Evolutionary conservation across 1,284 basidiomycete genomes (phyloP).

Genomic region (Ganoderma boninense): DNA sequence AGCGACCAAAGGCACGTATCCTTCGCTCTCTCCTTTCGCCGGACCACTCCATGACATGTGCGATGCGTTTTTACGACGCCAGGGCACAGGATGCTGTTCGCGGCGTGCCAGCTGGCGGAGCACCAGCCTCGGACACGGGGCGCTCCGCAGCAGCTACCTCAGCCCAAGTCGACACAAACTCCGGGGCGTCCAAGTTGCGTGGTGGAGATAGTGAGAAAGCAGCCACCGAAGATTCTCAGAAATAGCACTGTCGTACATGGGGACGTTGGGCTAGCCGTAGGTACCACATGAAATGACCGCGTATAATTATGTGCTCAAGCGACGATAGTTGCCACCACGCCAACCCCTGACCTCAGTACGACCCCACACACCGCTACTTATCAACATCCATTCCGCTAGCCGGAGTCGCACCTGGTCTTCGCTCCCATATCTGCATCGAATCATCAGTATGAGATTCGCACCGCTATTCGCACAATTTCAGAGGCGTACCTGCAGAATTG

Average conservation of each 20-base stretch:
- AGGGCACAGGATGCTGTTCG: constrained; percentile 7
- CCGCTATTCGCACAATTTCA: constrained; percentile 3
- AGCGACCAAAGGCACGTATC: constrained; percentile 20
- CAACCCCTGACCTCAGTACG: neutral
- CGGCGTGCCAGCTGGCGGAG: constrained; percentile 8
- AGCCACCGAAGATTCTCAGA: neutral
- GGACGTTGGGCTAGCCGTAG: neutral
- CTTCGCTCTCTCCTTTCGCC: constrained; percentile 8
- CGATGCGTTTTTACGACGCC: constrained; percentile 11
- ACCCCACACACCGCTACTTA: constrained; percentile 12
- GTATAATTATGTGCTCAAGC: neutral
- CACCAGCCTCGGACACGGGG: constrained; percentile 10
- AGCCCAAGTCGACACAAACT: constrained; percentile 8
- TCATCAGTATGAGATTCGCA: neutral
- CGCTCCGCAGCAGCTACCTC: constrained; percentile 4
- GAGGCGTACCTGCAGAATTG: constrained; percentile 83
- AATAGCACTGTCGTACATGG: neutral
- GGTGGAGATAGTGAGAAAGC: neutral
- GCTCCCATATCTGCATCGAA: constrained; percentile 73
- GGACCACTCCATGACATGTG: constrained; percentile 7
- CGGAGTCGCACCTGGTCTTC: constrained; percentile 40
- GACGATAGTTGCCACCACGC: neutral
- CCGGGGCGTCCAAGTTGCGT: neutral
- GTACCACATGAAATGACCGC: neutral
- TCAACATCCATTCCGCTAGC: constrained; percentile 40